phyloP scores from a whole-genome alignment of 495 filamentous ascomycete species.

The Aspergillus conjunctus region DNA sequence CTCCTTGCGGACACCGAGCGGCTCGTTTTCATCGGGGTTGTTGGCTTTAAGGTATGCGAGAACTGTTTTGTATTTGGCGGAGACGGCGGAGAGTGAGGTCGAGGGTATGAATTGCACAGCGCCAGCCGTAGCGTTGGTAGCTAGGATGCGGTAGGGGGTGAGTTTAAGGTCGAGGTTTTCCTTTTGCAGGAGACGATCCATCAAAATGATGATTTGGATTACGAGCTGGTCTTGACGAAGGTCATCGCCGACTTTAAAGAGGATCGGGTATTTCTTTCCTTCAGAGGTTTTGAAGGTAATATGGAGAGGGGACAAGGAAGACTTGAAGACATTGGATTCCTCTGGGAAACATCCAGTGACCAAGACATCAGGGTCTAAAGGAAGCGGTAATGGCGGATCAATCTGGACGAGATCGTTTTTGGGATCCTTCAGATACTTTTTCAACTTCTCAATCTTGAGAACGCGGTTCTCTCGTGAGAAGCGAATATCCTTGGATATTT shows the following conservation, averaged over 20 bases:
- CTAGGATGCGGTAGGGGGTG: conserved; percentile 93
- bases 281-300: conserved; percentile 84
- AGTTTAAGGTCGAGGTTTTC: conserved; percentile 97
- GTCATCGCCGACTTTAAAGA: conserved; percentile 98
- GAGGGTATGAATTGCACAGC: conserved; percentile 92
- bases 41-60: conserved; percentile 86
- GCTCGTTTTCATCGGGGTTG: conserved; percentile 82
- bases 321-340: conserved; percentile 92
- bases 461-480: conserved; percentile 74
- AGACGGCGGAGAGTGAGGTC: conserved; percentile 75
- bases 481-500: conserved; percentile 87
- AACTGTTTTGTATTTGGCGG: conserved; percentile 79
- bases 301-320: conserved; percentile 83
- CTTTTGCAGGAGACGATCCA: conserved; percentile 94
- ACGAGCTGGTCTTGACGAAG: conserved; percentile 96
- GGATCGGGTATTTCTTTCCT: conserved; percentile 79
- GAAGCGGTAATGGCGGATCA: conserved; percentile 85
- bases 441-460: conserved; percentile 79
- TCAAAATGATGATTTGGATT: conserved; percentile 96
- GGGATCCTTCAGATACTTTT: conserved; percentile 79
- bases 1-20: conserved; percentile 86
- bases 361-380: conserved; percentile 80
- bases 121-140: conserved; percentile 84
- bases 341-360: conserved; percentile 80
- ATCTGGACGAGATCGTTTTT: conserved; percentile 83